A percentile compares a stretch with the other conserved stretches of the same genome.
phyloP scores from a whole-genome alignment of 495 filamentous ascomycete species.

The Coniosporium apollinis region DNA sequence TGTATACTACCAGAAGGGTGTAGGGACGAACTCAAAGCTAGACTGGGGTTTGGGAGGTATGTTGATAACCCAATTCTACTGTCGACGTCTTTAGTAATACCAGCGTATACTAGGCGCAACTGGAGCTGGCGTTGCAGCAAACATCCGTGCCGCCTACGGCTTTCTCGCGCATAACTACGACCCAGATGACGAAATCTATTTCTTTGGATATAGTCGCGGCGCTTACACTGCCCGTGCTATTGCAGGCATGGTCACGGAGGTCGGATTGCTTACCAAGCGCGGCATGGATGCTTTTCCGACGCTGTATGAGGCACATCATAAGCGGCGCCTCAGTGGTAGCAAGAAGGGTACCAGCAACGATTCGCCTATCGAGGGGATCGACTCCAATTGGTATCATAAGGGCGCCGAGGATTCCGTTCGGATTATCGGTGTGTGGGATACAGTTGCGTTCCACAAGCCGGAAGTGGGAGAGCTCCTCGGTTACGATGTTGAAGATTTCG shows the following conservation, averaged over 20 bases:
- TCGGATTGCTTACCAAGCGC: slow-evolving; percentile 18
- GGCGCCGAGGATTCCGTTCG: slow-evolving; percentile 5
- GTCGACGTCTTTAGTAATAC: too few species aligned
- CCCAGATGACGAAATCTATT: slow-evolving; percentile 24
- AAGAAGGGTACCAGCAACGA: too few species aligned
- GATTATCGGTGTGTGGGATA: slow-evolving; percentile 10
- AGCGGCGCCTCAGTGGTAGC: slow-evolving; percentile 15
- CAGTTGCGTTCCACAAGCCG: slow-evolving; percentile 12
- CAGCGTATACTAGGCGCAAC: too few species aligned
- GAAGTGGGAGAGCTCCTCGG: slow-evolving; percentile 7
- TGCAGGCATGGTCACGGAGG: slow-evolving; percentile 23
- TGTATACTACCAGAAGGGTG: too few species aligned
- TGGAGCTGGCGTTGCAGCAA: slow-evolving; percentile 10
- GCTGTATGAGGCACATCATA: slow-evolving; percentile 17
- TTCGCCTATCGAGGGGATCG: too few species aligned
- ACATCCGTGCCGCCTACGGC: slow-evolving; percentile 19
- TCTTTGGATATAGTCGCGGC: slow-evolving; percentile 27
- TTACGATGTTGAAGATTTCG: slow-evolving; percentile 12
- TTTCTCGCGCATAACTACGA: slow-evolving; percentile 26
- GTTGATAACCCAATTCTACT: too few species aligned
- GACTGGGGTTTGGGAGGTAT: too few species aligned
- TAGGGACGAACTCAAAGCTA: too few species aligned
- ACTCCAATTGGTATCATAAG: too few species aligned
- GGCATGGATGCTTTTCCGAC: slow-evolving; percentile 14
- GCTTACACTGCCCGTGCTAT: slow-evolving; percentile 23